These are phyloP conservation scores for carrot (Daucus carota) DNA, from an alignment of 129 eudicot genomes.

Conservation along the genomic window DH1_v3.0 NC_030384.2:35312001-35312500, in stretches of 20 bases:
- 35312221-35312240: neutral
- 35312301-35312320: too few species aligned
- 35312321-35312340: too few species aligned
- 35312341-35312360: too few species aligned
- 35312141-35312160: neutral
- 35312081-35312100: neutral
- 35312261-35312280: too few species aligned
- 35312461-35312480: neutral
- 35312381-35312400: neutral
- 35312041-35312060: neutral
- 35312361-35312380: too few species aligned
- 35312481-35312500: neutral
- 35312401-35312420: neutral
- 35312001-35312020: neutral
- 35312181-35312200: neutral
- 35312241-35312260: neutral
- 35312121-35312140: too few species aligned
- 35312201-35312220: neutral
- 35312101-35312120: neutral
- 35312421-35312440: neutral
- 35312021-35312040: too few species aligned
- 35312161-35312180: neutral
- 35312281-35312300: too few species aligned
- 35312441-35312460: neutral
- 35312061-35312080: neutral